These are phyloP conservation scores for Apophysomyces elegans DNA, from an alignment of 371 early-diverging fungal species.

Conservation along the genomic window DNA sequence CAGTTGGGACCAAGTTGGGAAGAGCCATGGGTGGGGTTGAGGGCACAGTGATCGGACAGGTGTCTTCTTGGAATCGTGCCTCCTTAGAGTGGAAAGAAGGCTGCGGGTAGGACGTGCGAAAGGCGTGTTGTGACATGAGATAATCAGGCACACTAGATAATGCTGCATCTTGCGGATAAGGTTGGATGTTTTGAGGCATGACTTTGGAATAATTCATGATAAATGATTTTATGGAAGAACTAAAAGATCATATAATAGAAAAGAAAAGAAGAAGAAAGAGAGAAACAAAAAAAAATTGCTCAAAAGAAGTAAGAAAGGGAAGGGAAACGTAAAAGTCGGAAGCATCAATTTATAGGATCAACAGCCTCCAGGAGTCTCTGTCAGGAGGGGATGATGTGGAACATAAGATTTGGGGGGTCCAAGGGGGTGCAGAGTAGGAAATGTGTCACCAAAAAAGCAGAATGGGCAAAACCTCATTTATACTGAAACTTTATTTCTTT, in stretches of 20 bases:
- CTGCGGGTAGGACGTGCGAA: slow-evolving; percentile 1
- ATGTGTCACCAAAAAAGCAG: background rate
- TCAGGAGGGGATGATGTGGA: background rate
- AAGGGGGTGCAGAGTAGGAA: background rate
- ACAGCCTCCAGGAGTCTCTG: background rate
- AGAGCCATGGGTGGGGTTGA: background rate
- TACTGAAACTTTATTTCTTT: background rate
- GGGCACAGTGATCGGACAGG: background rate
- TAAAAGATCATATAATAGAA: slow-evolving; percentile 4
- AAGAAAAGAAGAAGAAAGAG: no score
- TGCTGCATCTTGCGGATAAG: slow-evolving; percentile 2
- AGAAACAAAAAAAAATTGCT: background rate
- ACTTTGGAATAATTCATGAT: slow-evolving; percentile 7
- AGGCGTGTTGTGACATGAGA: background rate
- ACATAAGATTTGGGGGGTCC: background rate
- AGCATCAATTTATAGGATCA: slow-evolving; percentile 3
- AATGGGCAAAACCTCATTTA: background rate
- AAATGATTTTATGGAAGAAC: background rate
- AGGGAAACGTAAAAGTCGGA: background rate
- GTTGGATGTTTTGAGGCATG: slow-evolving; percentile 5
- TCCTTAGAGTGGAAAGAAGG: background rate
- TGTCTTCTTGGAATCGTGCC: background rate
- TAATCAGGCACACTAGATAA: background rate
- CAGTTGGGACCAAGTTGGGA: background rate
- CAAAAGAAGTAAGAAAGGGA: slow-evolving; percentile 8